A percentile compares a stretch with the other conserved stretches of the same genome.
Conservation (phyloP, 176 grass and related monocot species). For the Microstegium vimineum region DNA sequence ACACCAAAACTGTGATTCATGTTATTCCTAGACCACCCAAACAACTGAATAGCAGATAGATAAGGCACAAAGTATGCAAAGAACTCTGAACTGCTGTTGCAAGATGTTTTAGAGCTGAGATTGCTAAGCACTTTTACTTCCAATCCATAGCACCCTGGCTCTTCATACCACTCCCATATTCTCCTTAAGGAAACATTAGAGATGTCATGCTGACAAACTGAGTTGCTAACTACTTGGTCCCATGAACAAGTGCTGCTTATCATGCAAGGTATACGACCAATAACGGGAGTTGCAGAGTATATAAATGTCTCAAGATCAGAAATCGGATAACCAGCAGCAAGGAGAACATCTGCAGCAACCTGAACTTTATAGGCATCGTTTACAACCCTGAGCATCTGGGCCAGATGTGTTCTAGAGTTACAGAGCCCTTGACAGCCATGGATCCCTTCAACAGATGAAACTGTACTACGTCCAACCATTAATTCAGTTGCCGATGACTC, state of each 20-base stretch:
- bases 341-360: slow-evolving; percentile 32
- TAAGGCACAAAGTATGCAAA: slow-evolving; percentile 75
- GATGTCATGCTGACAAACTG: slow-evolving; percentile 35
- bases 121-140: slow-evolving; percentile 47
- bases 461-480: background rate
- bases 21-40: slow-evolving; percentile 45
- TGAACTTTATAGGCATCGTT: slow-evolving; percentile 47
- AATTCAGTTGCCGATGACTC: slow-evolving; percentile 10
- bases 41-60: slow-evolving; percentile 72
- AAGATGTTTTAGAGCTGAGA: slow-evolving; percentile 28
- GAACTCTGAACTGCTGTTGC: slow-evolving; percentile 37
- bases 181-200: slow-evolving; percentile 41
- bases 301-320: slow-evolving; percentile 63
- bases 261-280: slow-evolving; percentile 31
- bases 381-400: slow-evolving; percentile 46
- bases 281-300: slow-evolving; percentile 57
- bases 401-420: slow-evolving; percentile 33
- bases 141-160: slow-evolving; percentile 76
- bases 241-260: slow-evolving; percentile 22
- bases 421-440: background rate
- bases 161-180: slow-evolving; percentile 78
- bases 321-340: slow-evolving; percentile 41
- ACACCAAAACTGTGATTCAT: slow-evolving; percentile 13
- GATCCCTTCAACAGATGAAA: slow-evolving; percentile 15
- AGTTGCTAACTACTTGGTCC: slow-evolving; percentile 24